Base-by-base conservation (phyloP, 2,329 filamentous ascomycete species). In the Diplodia corticola region DNA sequence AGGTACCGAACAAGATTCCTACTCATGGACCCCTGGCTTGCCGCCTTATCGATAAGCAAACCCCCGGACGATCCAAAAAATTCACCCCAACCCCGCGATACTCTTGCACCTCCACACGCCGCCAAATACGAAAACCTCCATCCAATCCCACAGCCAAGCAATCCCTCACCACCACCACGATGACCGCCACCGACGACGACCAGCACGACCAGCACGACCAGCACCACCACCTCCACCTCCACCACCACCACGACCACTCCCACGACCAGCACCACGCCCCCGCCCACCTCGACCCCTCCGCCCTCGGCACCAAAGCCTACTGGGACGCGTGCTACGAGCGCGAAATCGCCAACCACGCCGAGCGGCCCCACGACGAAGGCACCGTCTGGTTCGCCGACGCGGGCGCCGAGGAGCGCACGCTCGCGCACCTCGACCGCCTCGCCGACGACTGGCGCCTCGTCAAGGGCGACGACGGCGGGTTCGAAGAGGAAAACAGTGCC, bases 341-440 rank as follows among this genome's bases (percentile, higher is more conserved):
- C 70, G 90, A 95, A 78, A 82, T 92, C 63, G 76, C 81, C 68
- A 94, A 95, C 80, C 87, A 93, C 78, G 80, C 86, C 64, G 78
- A 85, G 69, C 88, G 96, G 79, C 87, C 91, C 10, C 79, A 85
- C 66, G 91, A 97, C 81, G 90, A 90, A 67, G 94, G 94, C 70
- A 96, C 93, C 33, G 88, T 95, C 72, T 99, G 95, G 95, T 99
- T 99, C 84, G 90, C 93, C 76, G 95, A 98, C 80, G 91, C 92
- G 35, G 88, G 90, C 74, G 95, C 95, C 68, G 92, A 97, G 74
- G 84, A 88, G 69, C 93, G 93, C 74, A 88, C 96, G 67, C 79
- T 96, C 26, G 77, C 81, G 10, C 93, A 90, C 76, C 78, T 84
- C 5, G 76, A 78, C 15, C 68, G 72, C 5, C 85, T 96, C 7